A percentile compares a stretch with the other conserved stretches of the same genome.
Evolutionary conservation across 2,329 filamentous ascomycete genomes (phyloP).

Genomic region (Zarea fungicola): DNA sequence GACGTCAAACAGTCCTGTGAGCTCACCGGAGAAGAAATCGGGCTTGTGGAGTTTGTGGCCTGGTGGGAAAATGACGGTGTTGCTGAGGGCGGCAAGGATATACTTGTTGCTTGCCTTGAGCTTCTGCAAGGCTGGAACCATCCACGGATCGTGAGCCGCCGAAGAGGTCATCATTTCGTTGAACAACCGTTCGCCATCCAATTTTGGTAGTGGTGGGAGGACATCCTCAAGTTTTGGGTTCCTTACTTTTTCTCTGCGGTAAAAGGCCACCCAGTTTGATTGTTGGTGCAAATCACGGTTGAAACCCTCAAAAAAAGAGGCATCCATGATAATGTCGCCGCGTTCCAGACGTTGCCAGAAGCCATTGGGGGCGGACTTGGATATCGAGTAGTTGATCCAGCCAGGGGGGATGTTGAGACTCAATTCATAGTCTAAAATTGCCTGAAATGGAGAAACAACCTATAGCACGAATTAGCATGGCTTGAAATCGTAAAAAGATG

Average conservation of each 20-base stretch:
- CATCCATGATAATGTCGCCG: slow-evolving; percentile 72
- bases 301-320: slow-evolving; percentile 71
- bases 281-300: slow-evolving; percentile 64
- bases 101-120: slow-evolving; percentile 61
- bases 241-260: slow-evolving; percentile 39
- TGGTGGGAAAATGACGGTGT: slow-evolving; percentile 81
- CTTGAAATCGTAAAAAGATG: neutral
- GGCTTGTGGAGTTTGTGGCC: slow-evolving; percentile 60
- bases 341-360: slow-evolving; percentile 87
- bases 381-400: slow-evolving; percentile 90
- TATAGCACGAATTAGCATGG: slow-evolving; percentile 33
- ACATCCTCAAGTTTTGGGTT: slow-evolving; percentile 33
- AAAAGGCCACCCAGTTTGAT: slow-evolving; percentile 64
- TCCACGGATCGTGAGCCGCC: slow-evolving; percentile 71
- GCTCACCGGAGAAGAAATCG: slow-evolving; percentile 47
- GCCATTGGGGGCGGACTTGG: slow-evolving; percentile 68
- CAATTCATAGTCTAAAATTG: slow-evolving; percentile 86
- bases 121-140: slow-evolving; percentile 74
- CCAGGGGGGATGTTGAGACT: slow-evolving; percentile 71
- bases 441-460: slow-evolving; percentile 88
- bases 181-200: slow-evolving; percentile 78
- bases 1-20: slow-evolving; percentile 71
- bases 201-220: slow-evolving; percentile 59
- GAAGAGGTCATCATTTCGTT: slow-evolving; percentile 83
- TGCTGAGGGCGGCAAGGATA: slow-evolving; percentile 77